Evolutionary conservation across 371 early-diverging fungal genomes (phyloP), one percentile per base, ranked within the genome.

Genomic region (Apophysomyces sp.): DNA sequence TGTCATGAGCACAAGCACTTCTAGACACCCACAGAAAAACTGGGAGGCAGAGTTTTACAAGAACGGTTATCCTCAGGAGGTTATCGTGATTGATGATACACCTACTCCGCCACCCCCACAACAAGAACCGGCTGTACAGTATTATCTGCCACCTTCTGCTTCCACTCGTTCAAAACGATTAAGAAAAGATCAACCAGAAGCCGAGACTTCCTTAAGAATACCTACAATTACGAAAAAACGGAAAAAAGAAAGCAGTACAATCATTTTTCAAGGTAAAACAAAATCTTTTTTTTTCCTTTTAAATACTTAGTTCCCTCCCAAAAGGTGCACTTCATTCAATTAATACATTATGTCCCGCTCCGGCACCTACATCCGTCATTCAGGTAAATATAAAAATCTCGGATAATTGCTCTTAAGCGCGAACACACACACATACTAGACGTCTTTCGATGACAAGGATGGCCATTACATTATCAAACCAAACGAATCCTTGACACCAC

Each of bases 381-480:
- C 67, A 28, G 57, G 55, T 28, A 40, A 39, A 31, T 56, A 31
- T 11, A 34, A 34, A 34, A 34, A 34, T 8, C n/a, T 15, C 29
- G 32, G 15, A 9, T 18, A 18, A 18, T 26, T 51, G 3, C 21
- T 15, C 9, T 51, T 21, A 12, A 53, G n/a, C 1, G 30, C 30
- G n/a, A 29, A 51, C 21, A 15, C 2, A 26, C 30, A 28, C 26
- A 37, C 28, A 53, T 52, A 26, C 27, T 55, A 36, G 31, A 72
- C 73, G 40, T 72, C 79, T 13, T 86, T 84, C 77, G 96, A 95
- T 68, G 96, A 96, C 75, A 90, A 92, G 67, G 95, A 97, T 57
- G 97, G 97, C 0, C 95, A 96, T 78, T 94, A 90, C 67, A 86
- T 94, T 71, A 90, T 95, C 28, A 78, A 77, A 12, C 82, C 84